These are phyloP conservation scores for Mycosphaerella sp. DNA, from an alignment of 2,329 filamentous ascomycete species.

Conservation along the genomic window DNA sequence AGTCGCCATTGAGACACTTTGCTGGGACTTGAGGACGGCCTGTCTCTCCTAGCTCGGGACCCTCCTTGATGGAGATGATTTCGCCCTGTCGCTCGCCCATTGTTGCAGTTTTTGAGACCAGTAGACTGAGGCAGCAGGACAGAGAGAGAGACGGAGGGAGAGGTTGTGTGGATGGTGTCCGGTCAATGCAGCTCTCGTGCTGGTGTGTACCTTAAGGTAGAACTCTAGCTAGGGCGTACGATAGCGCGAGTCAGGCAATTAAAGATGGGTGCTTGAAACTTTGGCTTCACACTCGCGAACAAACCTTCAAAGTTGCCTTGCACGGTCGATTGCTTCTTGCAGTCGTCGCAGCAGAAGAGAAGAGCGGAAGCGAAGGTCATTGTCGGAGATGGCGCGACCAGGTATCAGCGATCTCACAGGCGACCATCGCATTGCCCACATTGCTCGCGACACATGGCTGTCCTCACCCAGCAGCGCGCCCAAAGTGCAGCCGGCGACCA, in stretches of 20 bases:
- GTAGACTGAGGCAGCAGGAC: background rate
- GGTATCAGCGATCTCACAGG: constrained; percentile 64
- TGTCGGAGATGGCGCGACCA: constrained; percentile 44
- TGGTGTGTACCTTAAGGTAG: too few relatives aligned
- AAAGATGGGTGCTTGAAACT: too few relatives aligned
- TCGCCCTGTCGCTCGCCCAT: constrained; percentile 22
- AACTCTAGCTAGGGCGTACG: too few relatives aligned
- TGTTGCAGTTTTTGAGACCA: constrained; percentile 10
- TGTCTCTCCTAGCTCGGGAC: constrained; percentile 30
- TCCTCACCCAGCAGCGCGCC: constrained; percentile 55
- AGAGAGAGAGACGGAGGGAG: too few relatives aligned
- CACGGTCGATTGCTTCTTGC: too few relatives aligned
- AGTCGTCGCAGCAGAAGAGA: too few relatives aligned
- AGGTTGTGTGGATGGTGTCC: too few relatives aligned
- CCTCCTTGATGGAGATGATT: constrained; percentile 23
- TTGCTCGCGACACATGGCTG: constrained; percentile 83
- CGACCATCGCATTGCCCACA: constrained; percentile 58
- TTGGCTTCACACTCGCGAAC: too few relatives aligned
- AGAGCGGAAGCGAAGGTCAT: background rate
- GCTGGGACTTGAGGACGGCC: constrained; percentile 47
- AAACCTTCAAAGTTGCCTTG: too few relatives aligned
- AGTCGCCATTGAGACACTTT: constrained; percentile 75
- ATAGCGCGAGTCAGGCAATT: too few relatives aligned
- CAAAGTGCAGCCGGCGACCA: constrained; percentile 70
- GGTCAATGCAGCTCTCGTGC: too few relatives aligned